Evolutionary conservation across 2,329 filamentous ascomycete species (phyloP).

Genomic region (Pseudocercospora ulei): DNA sequence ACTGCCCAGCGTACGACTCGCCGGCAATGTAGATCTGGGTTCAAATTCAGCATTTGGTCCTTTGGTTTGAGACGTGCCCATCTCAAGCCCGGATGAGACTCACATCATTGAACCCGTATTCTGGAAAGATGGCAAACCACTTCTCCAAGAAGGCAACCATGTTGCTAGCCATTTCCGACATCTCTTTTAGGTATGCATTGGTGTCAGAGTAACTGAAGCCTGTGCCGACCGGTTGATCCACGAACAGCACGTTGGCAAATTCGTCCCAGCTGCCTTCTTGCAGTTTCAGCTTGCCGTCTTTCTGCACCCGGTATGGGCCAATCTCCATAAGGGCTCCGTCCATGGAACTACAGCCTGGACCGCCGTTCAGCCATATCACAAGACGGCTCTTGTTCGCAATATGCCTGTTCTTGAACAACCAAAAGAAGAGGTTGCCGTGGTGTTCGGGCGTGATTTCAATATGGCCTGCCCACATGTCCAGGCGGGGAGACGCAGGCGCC

Average conservation of each 20-base stretch:
- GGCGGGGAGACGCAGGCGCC: conserved; percentile 57
- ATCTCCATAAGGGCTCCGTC: conserved; percentile 95
- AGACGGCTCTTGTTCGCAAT: conserved; percentile 86
- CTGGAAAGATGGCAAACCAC: conserved; percentile 81
- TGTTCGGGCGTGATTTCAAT: conserved; percentile 76
- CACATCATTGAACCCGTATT: conserved; percentile 87
- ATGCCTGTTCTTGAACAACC: conserved; percentile 92
- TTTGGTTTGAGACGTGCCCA: conserved; percentile 13
- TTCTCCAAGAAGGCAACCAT: conserved; percentile 84
- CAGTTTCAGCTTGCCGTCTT: conserved; percentile 59
- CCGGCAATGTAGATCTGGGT: conserved; percentile 83
- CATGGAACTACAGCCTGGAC: conserved; percentile 93
- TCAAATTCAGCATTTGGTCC: conserved; percentile 5
- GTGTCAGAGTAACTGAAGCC: conserved; percentile 94
- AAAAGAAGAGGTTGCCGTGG: conserved; percentile 96
- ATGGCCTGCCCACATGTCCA: conserved; percentile 98
- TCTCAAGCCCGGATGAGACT: conserved; percentile 36
- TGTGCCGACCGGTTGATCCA: conserved; percentile 93
- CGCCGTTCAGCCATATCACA: conserved; percentile 94
- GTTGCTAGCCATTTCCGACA: conserved; percentile 79
- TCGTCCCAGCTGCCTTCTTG: conserved; percentile 98
- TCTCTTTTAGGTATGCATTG: conserved; percentile 72
- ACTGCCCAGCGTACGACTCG: conserved; percentile 92
- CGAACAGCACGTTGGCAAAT: conserved; percentile 92
- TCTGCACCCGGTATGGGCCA: conserved; percentile 77